A percentile compares a stretch with the other conserved stretches of the same genome.
phyloP scores from a whole-genome alignment of 345 rosid species.

The Linum usitatissimum region DNA sequence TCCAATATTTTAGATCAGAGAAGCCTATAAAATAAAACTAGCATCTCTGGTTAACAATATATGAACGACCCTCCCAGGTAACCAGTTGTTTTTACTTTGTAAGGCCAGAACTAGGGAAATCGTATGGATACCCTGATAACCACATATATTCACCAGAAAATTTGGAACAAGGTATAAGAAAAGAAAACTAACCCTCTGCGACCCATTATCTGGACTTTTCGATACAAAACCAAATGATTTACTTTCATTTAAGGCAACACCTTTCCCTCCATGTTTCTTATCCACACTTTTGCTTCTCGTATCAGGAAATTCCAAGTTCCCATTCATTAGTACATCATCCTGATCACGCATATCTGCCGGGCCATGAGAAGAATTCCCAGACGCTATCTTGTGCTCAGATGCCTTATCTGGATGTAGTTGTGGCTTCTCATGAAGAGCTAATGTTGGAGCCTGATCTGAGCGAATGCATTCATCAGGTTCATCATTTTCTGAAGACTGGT shows the following conservation, averaged over 20 bases:
- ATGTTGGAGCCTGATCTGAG: constrained; percentile 80
- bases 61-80: no score
- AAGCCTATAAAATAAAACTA: no score
- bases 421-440: constrained; percentile 48
- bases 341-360: constrained; percentile 20
- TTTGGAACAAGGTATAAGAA: background rate
- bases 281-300: constrained; percentile 26
- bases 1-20: no score
- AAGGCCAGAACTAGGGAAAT: no score
- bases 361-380: constrained; percentile 28
- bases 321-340: constrained; percentile 37
- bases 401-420: constrained; percentile 29
- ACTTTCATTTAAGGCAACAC: constrained; percentile 33
- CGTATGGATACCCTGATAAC: background rate
- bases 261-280: constrained; percentile 41
- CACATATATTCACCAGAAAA: background rate
- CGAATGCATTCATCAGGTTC: constrained; percentile 45
- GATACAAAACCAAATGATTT: constrained; percentile 43
- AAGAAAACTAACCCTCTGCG: constrained; percentile 48
- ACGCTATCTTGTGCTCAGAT: constrained; percentile 29
- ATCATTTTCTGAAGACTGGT: constrained; percentile 33
- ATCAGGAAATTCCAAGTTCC: constrained; percentile 40
- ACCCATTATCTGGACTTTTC: constrained; percentile 39
- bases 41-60: no score
- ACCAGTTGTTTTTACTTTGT: no score